Conservation (phyloP, 495 filamentous ascomycete genomes). For the Sporormia fimetaria region DNA sequence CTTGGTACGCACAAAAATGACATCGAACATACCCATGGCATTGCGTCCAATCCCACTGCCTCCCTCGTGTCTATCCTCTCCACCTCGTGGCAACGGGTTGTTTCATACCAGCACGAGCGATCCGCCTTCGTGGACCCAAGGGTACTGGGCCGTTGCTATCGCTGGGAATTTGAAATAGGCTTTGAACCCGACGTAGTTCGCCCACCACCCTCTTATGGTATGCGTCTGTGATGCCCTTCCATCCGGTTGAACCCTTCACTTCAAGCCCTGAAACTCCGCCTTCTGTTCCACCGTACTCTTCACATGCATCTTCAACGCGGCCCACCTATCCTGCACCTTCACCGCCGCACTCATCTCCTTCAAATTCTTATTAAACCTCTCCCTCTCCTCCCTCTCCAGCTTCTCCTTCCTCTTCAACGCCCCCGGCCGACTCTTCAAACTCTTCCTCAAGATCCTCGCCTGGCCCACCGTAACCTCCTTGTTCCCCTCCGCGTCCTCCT, state of each 20-base stretch:
- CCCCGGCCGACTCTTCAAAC: slow-evolving; percentile 59
- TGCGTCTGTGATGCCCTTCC: no score
- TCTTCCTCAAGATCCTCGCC: slow-evolving; percentile 52
- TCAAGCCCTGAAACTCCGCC: slow-evolving; percentile 43
- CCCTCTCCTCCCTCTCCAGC: slow-evolving; percentile 63
- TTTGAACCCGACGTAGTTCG: no score
- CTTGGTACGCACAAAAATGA: no score
- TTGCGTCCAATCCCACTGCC: no score
- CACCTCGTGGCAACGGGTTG: no score
- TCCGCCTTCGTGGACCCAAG: no score
- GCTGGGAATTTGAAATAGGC: no score
- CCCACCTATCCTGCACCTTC: slow-evolving; percentile 45
- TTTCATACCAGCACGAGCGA: no score
- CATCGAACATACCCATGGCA: no score
- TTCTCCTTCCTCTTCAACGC: slow-evolving; percentile 74
- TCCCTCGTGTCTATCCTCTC: no score
- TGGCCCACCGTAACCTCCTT: slow-evolving; percentile 31
- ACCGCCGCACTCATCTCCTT: slow-evolving; percentile 41
- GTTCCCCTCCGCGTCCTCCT: slow-evolving; percentile 30
- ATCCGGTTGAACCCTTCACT: not conserved
- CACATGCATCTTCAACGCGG: slow-evolving; percentile 56
- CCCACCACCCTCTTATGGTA: no score
- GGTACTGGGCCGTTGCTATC: no score
- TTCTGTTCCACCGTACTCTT: slow-evolving; percentile 65
- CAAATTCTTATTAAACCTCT: slow-evolving; percentile 73